A percentile compares a stretch with the other conserved stretches of the same genome.
Conservation (phyloP, 192 early-diverging fungal genomes). For the Entomortierella parvispora region DNA sequence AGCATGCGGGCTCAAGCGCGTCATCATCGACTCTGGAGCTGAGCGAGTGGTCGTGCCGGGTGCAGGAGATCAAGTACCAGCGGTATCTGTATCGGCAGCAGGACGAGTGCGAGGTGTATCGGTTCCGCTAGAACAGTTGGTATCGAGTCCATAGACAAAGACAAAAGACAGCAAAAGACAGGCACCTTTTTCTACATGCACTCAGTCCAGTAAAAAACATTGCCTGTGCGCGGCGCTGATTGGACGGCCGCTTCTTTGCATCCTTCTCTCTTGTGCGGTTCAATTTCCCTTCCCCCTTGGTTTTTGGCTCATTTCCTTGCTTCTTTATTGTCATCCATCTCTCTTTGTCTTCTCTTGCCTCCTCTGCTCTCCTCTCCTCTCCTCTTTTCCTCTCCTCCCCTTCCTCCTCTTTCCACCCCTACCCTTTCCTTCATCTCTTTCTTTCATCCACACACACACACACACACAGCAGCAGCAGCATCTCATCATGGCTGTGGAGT, state of each 20-base stretch:
- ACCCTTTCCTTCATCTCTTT: neutral
- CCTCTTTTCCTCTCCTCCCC: neutral
- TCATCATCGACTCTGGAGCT: constrained; percentile 10
- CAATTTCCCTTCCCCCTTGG: no score
- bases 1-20: neutral
- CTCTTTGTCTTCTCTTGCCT: neutral
- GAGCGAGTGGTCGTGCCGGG: constrained; percentile 35
- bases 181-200: no score
- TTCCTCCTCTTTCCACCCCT: neutral
- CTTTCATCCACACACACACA: constrained; percentile 3
- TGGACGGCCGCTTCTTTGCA: no score
- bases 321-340: neutral
- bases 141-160: neutral
- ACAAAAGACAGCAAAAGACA: neutral
- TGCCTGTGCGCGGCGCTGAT: no score
- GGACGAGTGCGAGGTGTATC: constrained; percentile 29
- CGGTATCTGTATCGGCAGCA: constrained; percentile 31
- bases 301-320: neutral
- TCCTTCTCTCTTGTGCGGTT: constrained; percentile 2
- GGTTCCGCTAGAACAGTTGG: constrained; percentile 19
- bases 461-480: no score
- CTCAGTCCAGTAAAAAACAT: no score
- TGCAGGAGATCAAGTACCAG: constrained; percentile 52
- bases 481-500: constrained; percentile 65
- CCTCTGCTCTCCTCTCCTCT: neutral